A percentile compares a stretch with the other conserved stretches of the same genome.
Evolutionary conservation across 2,329 filamentous ascomycete species (phyloP).

Genomic region (Pseudocercospora cruenta): DNA sequence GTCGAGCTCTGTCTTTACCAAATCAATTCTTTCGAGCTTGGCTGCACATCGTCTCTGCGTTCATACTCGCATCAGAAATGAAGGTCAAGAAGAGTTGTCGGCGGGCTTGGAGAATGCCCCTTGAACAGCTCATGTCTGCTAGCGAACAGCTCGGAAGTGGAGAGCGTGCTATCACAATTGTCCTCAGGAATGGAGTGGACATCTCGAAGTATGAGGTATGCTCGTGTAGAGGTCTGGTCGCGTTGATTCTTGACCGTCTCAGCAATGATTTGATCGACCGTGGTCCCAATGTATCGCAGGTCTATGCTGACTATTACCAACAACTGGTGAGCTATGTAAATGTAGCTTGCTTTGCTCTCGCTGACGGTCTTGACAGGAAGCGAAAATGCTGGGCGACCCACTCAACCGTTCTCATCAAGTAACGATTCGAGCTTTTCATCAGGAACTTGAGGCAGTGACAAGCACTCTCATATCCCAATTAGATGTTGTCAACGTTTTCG

Average conservation of each 20-base stretch:
- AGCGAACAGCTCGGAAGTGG: slow-evolving; percentile 7
- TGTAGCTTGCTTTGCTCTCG: neutral
- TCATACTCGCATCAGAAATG: slow-evolving; percentile 7
- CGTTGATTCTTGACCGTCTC: slow-evolving; percentile 16
- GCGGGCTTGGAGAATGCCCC: neutral
- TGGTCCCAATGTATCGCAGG: slow-evolving; percentile 15
- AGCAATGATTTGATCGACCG: slow-evolving; percentile 14
- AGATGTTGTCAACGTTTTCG: slow-evolving; percentile 15
- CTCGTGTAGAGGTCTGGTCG: slow-evolving; percentile 17
- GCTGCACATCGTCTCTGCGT: slow-evolving; percentile 17
- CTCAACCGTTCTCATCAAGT: slow-evolving; percentile 16
- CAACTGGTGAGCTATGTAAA: slow-evolving; percentile 10
- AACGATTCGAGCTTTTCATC: slow-evolving; percentile 14
- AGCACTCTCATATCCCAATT: slow-evolving; percentile 14
- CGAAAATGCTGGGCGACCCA: slow-evolving; percentile 17
- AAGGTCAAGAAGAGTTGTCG: neutral
- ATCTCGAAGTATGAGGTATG: slow-evolving; percentile 21
- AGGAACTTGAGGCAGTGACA: slow-evolving; percentile 16
- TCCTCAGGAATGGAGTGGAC: slow-evolving; percentile 7
- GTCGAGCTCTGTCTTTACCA: neutral
- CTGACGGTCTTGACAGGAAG: slow-evolving; percentile 13
- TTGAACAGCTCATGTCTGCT: neutral
- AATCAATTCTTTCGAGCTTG: slow-evolving; percentile 19
- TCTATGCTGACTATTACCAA: slow-evolving; percentile 16
- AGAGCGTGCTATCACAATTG: slow-evolving; percentile 4